phyloP scores from a whole-genome alignment of 805 yeast genomes.

The Brettanomyces naardenensis region DNA sequence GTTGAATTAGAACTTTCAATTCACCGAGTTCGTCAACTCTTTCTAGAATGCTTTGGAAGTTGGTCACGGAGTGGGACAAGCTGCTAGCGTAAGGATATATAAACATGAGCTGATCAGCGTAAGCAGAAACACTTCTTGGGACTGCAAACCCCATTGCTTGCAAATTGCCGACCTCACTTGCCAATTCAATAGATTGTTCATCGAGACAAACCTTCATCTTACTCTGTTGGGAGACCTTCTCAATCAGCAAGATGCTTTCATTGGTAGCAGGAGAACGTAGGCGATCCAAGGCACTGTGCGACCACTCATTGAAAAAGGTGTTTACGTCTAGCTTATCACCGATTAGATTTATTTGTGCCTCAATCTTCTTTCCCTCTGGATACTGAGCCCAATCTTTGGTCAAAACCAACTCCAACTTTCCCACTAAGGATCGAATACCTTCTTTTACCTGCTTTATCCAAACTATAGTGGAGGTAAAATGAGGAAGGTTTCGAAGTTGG shows the following conservation, averaged over 20 bases:
- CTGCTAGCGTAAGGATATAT: constrained; percentile 51
- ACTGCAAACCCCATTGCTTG: constrained; percentile 43
- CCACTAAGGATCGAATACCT: constrained; percentile 33
- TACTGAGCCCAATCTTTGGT: constrained; percentile 56
- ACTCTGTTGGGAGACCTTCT: constrained; percentile 13
- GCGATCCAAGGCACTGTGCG: constrained; percentile 11
- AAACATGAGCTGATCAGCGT: constrained; percentile 40
- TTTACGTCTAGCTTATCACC: constrained; percentile 38
- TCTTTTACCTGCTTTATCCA: constrained; percentile 46
- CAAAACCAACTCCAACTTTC: constrained; percentile 41
- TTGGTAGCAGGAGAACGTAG: constrained; percentile 9
- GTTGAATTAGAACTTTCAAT: constrained; percentile 31
- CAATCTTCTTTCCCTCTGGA: constrained; percentile 60
- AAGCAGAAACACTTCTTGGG: constrained; percentile 42
- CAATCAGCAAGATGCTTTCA: constrained; percentile 30
- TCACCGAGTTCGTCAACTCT: constrained; percentile 27
- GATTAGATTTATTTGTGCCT: constrained; percentile 39
- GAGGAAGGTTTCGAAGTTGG: constrained; percentile 38
- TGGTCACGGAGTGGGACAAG: constrained; percentile 42
- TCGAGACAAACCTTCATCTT: constrained; percentile 47
- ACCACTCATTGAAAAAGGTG: constrained; percentile 42
- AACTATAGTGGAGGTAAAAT: constrained; percentile 36
- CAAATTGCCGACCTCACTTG: constrained; percentile 46
- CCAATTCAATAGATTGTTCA: constrained; percentile 26
- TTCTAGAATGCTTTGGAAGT: constrained; percentile 23